Evolutionary conservation across 257 asterid genomes (phyloP).

Genomic region (Salvia hispanica): DNA sequence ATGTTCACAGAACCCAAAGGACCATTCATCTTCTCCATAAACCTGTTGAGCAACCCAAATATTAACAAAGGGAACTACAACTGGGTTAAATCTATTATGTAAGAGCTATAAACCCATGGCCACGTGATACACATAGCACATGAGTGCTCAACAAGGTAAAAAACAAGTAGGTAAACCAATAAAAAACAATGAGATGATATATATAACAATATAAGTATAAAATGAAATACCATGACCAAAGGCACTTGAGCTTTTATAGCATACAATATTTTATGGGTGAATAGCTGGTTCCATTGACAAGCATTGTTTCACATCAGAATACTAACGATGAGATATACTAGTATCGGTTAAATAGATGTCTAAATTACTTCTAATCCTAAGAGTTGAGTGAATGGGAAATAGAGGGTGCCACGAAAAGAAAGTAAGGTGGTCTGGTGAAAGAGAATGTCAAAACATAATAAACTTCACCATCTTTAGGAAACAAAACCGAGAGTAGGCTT

Average conservation of each 20-base stretch:
- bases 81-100: neutral
- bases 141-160: conserved; percentile 22
- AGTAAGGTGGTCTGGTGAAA: conserved; percentile 8
- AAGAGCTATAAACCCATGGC: conserved; percentile 16
- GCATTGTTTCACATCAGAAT: conserved; percentile 2
- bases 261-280: neutral
- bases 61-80: conserved; percentile 10
- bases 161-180: conserved; percentile 5
- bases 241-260: neutral
- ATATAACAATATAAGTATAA: neutral
- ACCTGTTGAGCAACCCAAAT: conserved; percentile 48
- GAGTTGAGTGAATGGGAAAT: neutral
- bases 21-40: conserved; percentile 89
- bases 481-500: conserved; percentile 5
- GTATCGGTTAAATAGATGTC: neutral
- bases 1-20: conserved; percentile 95
- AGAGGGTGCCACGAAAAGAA: neutral
- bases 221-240: neutral
- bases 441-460: neutral
- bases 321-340: neutral
- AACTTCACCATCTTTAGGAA: conserved; percentile 13
- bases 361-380: neutral
- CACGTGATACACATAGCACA: neutral
- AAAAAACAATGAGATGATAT: neutral
- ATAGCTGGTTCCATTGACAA: neutral